Evolutionary conservation across 148 eudicot species (phyloP), one percentile per base, ranked within the genome.

Genomic region (Vaccinium vitisidaea): DNA sequence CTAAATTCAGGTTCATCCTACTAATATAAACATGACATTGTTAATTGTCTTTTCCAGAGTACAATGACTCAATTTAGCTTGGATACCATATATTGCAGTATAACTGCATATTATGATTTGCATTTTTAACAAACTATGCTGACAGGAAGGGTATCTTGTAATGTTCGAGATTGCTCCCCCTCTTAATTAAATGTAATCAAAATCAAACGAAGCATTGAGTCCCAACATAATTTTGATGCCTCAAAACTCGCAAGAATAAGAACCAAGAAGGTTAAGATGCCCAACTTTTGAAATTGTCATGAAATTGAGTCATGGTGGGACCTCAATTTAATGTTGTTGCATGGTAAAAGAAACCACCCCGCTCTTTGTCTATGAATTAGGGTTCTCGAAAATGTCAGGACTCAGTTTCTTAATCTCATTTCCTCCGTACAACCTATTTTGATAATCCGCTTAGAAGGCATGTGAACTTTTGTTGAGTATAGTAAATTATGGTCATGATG

Each of bases 51-150:
- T 10, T 49, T 76, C 55, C 30, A 52, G 39, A 77, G 27, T 25
- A 12, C 39, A 23, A 23, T 25, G 59, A 77, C 56, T 52, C 53
- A n/a, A 50, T 25, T 77, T 12, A 77, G 80, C 13, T 50, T 77
- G 80, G 80, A 77, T 52, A 52, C 32, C 55, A 52, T 77, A 11
- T 77, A 50, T 77, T 52, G 59, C 80, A 52, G 36, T 36, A 77
- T n/a, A 52, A 50, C 36, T 50, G 80, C 30, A 23, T 77, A 12
- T 30, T 15, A 25, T 3, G 50, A 21, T 67, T 4, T 67, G 16
- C 36, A 10, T 67, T 67, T 67, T n/a, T 25, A 11, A 5, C 73
- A 67, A 12, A 67, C 73, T 67, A 25, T 67, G 73, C 73, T 25
- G 36, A 67, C 46, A 36, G 48, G 76, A 30, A 30, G 76, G 7